Conservation (phyloP, 163 green algal species). For the Scenedesmus sp. region DNA sequence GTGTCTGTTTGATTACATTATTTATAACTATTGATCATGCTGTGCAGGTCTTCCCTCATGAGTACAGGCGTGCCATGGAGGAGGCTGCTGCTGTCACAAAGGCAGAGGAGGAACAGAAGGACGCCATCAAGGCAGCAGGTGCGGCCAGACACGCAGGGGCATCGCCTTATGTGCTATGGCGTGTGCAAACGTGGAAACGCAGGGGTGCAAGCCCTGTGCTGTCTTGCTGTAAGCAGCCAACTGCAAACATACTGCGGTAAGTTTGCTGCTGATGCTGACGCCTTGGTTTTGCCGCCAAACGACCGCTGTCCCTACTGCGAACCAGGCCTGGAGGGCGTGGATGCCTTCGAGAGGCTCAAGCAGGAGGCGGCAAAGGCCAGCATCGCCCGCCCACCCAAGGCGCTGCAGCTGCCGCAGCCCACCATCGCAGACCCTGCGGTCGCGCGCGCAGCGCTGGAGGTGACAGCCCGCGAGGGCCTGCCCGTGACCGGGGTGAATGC, state of each 20-base stretch:
- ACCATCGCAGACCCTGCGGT: conserved; percentile 21
- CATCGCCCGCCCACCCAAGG: conserved; percentile 57
- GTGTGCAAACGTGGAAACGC: too few species aligned
- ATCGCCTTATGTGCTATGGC: too few species aligned
- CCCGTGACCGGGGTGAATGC: conserved; percentile 42
- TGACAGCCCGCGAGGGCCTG: conserved; percentile 44
- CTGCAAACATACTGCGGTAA: background rate
- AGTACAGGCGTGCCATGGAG: conserved; percentile 78
- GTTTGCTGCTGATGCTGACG: background rate
- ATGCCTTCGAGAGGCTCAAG: conserved; percentile 92
- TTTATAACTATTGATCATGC: too few species aligned
- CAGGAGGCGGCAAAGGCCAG: conserved; percentile 61
- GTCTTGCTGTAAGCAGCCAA: too few species aligned
- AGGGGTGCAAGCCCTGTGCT: too few species aligned
- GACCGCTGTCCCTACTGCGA: background rate
- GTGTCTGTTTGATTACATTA: too few species aligned
- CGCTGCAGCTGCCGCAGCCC: conserved; percentile 41
- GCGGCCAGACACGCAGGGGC: background rate
- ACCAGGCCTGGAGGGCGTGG: conserved; percentile 56
- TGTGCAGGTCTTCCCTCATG: conserved; percentile 80
- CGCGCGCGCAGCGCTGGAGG: conserved; percentile 40
- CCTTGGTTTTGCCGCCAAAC: background rate
- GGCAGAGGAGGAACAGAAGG: conserved; percentile 61
- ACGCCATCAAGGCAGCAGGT: conserved; percentile 55
- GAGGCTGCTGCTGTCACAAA: conserved; percentile 74